Conservation (phyloP, 148 eudicot species). For the Dysphania ambrosioides region DNA sequence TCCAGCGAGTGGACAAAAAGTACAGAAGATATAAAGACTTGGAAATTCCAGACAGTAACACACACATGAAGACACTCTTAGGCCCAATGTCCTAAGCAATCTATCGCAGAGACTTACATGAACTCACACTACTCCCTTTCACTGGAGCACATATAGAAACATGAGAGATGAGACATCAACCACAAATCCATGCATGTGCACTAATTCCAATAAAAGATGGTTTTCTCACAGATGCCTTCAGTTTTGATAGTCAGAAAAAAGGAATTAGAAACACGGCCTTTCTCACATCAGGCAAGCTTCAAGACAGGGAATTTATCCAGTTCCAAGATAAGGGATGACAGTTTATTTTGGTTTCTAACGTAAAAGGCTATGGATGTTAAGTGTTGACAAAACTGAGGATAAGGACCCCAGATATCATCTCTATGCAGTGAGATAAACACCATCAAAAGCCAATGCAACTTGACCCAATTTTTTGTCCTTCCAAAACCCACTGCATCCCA, state of each 20-base stretch:
- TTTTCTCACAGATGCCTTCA: neutral
- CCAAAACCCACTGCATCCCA: neutral
- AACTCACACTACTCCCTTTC: too few relatives aligned
- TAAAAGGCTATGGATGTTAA: too few relatives aligned
- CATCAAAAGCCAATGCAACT: neutral
- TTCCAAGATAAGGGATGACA: neutral
- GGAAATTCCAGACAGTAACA: neutral
- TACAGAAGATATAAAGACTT: neutral
- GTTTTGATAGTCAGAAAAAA: too few relatives aligned
- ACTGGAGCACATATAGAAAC: too few relatives aligned
- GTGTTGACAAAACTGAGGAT: too few relatives aligned
- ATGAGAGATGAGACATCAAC: too few relatives aligned
- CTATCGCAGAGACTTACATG: too few relatives aligned
- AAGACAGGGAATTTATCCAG: neutral
- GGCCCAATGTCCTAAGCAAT: neutral
- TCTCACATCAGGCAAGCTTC: neutral
- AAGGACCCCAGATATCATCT: too few relatives aligned
- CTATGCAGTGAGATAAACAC: neutral
- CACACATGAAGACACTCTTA: neutral
- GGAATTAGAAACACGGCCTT: neutral
- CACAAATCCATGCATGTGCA: too few relatives aligned
- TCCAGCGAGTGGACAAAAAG: neutral
- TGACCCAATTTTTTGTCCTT: neutral
- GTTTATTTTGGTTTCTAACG: too few relatives aligned
- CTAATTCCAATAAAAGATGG: neutral